These are phyloP conservation scores for Chaetomium cochliodes DNA, from an alignment of 495 filamentous ascomycete species.

Conservation along the genomic window DNA sequence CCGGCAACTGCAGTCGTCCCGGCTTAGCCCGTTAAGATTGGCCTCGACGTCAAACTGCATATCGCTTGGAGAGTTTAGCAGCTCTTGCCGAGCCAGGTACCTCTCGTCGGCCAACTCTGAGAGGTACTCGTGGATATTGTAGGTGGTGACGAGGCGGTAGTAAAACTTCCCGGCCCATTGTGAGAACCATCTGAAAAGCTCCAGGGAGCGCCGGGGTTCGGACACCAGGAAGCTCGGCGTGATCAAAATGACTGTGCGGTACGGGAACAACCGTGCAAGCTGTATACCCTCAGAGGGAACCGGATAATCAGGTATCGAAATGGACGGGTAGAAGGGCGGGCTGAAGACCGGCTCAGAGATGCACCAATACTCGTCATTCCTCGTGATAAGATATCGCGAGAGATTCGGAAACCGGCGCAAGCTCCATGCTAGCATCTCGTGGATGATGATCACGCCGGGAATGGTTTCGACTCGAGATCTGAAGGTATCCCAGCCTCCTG, in stretches of 20 bases:
- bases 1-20: slow-evolving; percentile 31
- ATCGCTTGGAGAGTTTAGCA: slow-evolving; percentile 17
- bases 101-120: slow-evolving; percentile 43
- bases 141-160: slow-evolving; percentile 38
- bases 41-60: slow-evolving; percentile 25
- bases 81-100: slow-evolving; percentile 31
- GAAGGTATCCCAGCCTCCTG: slow-evolving; percentile 37
- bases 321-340: slow-evolving; percentile 30
- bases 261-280: slow-evolving; percentile 56
- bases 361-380: slow-evolving; percentile 36
- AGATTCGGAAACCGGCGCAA: slow-evolving; percentile 35
- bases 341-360: slow-evolving; percentile 31
- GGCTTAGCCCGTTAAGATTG: slow-evolving; percentile 30
- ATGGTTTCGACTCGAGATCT: slow-evolving; percentile 8
- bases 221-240: slow-evolving; percentile 61
- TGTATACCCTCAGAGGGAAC: slow-evolving; percentile 31
- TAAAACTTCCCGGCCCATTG: slow-evolving; percentile 28
- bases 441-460: slow-evolving; percentile 38
- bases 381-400: slow-evolving; percentile 16
- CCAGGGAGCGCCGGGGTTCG: slow-evolving; percentile 49
- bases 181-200: slow-evolving; percentile 60
- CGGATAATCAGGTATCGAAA: slow-evolving; percentile 5
- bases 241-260: slow-evolving; percentile 57
- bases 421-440: slow-evolving; percentile 34
- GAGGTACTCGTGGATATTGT: slow-evolving; percentile 47